Evolutionary conservation across 2,329 filamentous ascomycete species (phyloP), one percentile per base, ranked within the genome.

Genomic region (Hortaea werneckii): DNA sequence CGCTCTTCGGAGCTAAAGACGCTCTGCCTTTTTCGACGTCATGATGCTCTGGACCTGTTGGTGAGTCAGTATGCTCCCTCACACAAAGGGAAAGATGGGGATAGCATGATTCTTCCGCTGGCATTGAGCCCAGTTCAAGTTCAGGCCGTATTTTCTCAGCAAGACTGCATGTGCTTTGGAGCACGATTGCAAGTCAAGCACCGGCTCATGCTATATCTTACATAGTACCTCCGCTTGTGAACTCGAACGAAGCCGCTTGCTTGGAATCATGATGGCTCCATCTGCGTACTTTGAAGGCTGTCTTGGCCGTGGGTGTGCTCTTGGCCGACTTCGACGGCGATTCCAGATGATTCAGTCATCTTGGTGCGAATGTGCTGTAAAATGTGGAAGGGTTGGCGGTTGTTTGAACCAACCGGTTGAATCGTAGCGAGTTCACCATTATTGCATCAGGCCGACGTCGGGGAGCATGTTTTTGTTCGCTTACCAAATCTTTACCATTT

Each of bases 81-180:
- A 29, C 13, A 40, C 9, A 29, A 29, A 48, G 42, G 46, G 29
- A 41, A n/a, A 35, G 44, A 12, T 35, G 42, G 41, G 51, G 55
- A 59, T 58, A 70, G 70, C 71, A 74, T 72, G 70, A 72, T 72
- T 66, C 70, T 73, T 72, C 72, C 70, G 71, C 70, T 71, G 67
- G 69, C 61, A 65, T 73, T 35, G 8, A 69, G 67, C 67, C 69
- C 66, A 70, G 69, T 70, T 72, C 70, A 73, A 74, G 70, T 73
- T 73, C 68, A 60, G 71, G 57, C 71, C 71, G 71, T 74, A 65
- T 73, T 54, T 59, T 74, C 71, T 74, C 71, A 73, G 71, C 71
- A 46, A 55, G 55, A 55, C 38, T 39, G n/a, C 32, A 29, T 32
- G 11, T 35, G 27, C 7, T 30, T 3, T 2, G 20, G 8, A 29